These are phyloP conservation scores for Neurospora sp. DNA, from an alignment of 495 filamentous ascomycete genomes.

Conservation along the genomic window DNA sequence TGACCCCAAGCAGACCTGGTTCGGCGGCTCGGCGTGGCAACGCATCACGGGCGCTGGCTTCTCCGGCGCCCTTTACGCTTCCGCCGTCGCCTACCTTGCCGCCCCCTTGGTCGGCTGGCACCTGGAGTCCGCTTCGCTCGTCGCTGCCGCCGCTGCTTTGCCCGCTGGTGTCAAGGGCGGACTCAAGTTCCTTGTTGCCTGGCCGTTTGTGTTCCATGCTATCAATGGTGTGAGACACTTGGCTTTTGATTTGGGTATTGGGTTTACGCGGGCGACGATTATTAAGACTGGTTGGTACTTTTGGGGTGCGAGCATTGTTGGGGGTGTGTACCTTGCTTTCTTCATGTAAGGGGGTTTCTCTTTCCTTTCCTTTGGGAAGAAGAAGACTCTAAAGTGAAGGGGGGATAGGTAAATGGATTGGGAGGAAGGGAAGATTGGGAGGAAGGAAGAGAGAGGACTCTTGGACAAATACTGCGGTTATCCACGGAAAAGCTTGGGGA, in stretches of 20 bases:
- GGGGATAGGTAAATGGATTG: too few species aligned
- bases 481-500: not conserved
- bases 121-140: conserved; percentile 69
- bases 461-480: not conserved
- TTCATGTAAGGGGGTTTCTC: too few species aligned
- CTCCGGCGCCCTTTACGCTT: conserved; percentile 72
- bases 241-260: conserved; percentile 66
- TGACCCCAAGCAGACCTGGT: conserved; percentile 80
- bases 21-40: conserved; percentile 54
- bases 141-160: conserved; percentile 64
- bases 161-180: conserved; percentile 57
- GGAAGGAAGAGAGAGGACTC: not conserved
- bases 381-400: too few species aligned
- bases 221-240: conserved; percentile 89
- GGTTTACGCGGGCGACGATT: conserved; percentile 61
- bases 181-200: conserved; percentile 63
- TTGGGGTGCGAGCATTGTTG: conserved; percentile 55
- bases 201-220: conserved; percentile 81
- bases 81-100: conserved; percentile 71
- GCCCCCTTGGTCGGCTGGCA: conserved; percentile 77
- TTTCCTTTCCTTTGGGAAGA: too few species aligned
- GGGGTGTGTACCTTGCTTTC: conserved; percentile 49
- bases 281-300: conserved; percentile 66
- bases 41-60: conserved; percentile 71
- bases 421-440: not conserved